These are phyloP conservation scores for Corylus americana DNA, from an alignment of 306 rosid species.

Conservation along the genomic window DNA sequence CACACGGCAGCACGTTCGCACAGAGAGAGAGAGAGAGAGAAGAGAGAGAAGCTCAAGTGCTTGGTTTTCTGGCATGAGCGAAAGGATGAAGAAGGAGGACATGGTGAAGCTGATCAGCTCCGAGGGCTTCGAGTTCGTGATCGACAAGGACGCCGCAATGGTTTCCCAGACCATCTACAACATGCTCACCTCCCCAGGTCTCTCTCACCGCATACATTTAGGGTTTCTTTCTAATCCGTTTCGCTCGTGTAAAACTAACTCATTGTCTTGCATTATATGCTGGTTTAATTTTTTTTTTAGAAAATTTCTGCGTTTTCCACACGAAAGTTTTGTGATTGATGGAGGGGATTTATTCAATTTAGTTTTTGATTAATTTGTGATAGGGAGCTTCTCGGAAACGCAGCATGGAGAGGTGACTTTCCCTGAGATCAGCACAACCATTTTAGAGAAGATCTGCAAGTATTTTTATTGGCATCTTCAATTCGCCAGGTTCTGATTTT, in stretches of 20 bases:
- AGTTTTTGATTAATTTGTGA: background rate
- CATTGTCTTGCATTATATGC: background rate
- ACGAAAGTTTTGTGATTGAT: background rate
- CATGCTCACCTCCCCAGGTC: conserved; percentile 98
- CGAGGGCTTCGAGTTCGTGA: conserved; percentile 89
- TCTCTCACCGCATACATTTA: background rate
- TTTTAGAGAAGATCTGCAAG: conserved; percentile 98
- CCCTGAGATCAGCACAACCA: conserved; percentile 93
- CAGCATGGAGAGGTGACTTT: conserved; percentile 84
- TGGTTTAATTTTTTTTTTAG: background rate
- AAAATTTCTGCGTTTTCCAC: background rate
- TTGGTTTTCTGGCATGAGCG: background rate
- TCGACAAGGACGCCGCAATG: conserved; percentile 97
- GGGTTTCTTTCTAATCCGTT: conserved; percentile 19
- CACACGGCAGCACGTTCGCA: background rate
- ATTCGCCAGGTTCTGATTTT: conserved; percentile 66
- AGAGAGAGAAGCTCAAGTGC: background rate
- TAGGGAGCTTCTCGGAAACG: conserved; percentile 88
- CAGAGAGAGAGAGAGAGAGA: too few relatives aligned
- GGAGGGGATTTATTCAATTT: background rate
- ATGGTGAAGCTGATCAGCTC: conserved; percentile 80
- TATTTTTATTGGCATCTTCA: conserved; percentile 96
- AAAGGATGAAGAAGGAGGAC: conserved; percentile 77
- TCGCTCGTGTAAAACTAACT: too few relatives aligned
- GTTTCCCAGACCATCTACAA: conserved; percentile 96